A percentile compares a stretch with the other conserved stretches of the same genome.
Conservation (phyloP, 306 rosid species). For the Sesbania bispinosa region DNA sequence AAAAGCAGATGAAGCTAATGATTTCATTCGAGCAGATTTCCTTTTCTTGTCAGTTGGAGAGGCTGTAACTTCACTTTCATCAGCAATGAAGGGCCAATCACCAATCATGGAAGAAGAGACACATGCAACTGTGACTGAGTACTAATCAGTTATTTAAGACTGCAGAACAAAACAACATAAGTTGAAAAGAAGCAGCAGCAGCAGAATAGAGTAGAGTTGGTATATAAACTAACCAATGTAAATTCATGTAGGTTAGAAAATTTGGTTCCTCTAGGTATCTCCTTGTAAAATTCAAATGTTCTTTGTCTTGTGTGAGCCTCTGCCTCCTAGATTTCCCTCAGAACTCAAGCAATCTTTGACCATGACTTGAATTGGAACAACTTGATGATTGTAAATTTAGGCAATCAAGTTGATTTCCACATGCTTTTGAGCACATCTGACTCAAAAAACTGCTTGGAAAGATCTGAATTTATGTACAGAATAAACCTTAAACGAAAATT, state of each 20-base stretch:
- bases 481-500: not conserved
- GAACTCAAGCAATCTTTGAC: no score
- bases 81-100: conserved; percentile 39
- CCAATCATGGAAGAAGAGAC: conserved; percentile 23
- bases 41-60: conserved; percentile 76
- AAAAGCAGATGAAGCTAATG: conserved; percentile 46
- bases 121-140: not conserved
- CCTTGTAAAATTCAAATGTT: not conserved
- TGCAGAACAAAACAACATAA: not conserved
- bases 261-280: not conserved
- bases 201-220: not conserved
- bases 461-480: not conserved
- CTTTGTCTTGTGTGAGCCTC: no score
- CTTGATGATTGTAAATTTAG: not conserved
- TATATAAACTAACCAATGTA: conserved; percentile 3
- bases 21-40: conserved; percentile 36
- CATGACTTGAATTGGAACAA: no score
- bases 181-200: not conserved
- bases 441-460: conserved; percentile 19
- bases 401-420: conserved; percentile 1
- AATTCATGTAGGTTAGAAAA: not conserved
- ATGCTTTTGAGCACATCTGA: not conserved
- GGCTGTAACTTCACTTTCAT: conserved; percentile 64
- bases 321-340: no score
- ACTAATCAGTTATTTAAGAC: not conserved